Evolutionary conservation across 2,329 filamentous ascomycete species (phyloP).

Genomic region (Elsinoe batatas): DNA sequence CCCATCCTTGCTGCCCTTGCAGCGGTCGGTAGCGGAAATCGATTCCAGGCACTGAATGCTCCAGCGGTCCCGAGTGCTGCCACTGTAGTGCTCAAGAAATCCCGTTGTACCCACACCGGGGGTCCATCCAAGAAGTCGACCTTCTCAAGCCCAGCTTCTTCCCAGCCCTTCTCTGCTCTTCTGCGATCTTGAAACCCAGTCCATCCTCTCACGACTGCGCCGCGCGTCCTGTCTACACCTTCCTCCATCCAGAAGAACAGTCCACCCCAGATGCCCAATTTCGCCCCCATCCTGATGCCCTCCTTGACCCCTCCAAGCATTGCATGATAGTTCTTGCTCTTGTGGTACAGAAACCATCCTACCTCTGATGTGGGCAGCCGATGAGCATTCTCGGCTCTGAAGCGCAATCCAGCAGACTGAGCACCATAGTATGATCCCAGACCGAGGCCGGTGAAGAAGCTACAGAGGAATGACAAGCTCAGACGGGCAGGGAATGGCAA

Average conservation of each 20-base stretch:
- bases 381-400: conserved; percentile 93
- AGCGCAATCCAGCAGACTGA: conserved; percentile 49
- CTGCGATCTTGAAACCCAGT: conserved; percentile 29
- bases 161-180: conserved; percentile 27
- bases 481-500: conserved; percentile 26
- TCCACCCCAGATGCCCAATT: conserved; percentile 61
- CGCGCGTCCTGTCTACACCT: conserved; percentile 64
- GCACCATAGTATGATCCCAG: conserved; percentile 27
- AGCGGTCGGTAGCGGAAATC: conserved; percentile 59
- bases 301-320: conserved; percentile 69
- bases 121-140: conserved; percentile 19
- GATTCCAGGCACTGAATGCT: conserved; percentile 75
- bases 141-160: conserved; percentile 21
- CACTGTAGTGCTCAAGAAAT: conserved; percentile 70
- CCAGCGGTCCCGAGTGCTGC: conserved; percentile 79
- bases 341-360: conserved; percentile 98
- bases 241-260: conserved; percentile 77
- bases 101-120: conserved; percentile 39
- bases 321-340: conserved; percentile 88
- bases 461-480: conserved; percentile 21
- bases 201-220: conserved; percentile 47
- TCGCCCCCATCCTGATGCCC: conserved; percentile 63
- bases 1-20: conserved; percentile 64
- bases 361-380: conserved; percentile 71
- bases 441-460: conserved; percentile 22